These are phyloP conservation scores for Hypomontagnella submonticulosa DNA, from an alignment of 495 filamentous ascomycete genomes.

Conservation along the genomic window DNA sequence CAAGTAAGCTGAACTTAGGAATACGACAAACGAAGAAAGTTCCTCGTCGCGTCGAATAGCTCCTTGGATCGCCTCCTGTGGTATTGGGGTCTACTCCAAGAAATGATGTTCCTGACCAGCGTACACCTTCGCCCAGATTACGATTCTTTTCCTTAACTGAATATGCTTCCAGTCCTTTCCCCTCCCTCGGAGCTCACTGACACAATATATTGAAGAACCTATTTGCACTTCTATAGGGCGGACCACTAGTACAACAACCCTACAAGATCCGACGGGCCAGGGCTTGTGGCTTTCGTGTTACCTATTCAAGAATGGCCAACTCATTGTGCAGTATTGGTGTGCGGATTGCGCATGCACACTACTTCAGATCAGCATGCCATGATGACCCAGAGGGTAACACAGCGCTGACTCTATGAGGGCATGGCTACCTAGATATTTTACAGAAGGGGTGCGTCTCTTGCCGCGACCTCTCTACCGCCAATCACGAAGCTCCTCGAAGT, in stretches of 20 bases:
- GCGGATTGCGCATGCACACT: constrained; percentile 32
- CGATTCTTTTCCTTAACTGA: no score
- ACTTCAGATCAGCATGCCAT: constrained; percentile 34
- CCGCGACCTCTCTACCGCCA: constrained; percentile 30
- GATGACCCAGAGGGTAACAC: constrained; percentile 28
- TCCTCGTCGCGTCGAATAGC: constrained; percentile 9
- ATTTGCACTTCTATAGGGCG: neutral
- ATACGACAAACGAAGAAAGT: constrained; percentile 8
- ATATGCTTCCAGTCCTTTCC: no score
- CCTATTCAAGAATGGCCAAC: constrained; percentile 30
- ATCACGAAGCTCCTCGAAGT: constrained; percentile 23
- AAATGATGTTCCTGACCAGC: no score
- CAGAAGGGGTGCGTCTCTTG: constrained; percentile 22
- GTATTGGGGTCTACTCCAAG: neutral
- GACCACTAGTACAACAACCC: constrained; percentile 36
- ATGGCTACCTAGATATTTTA: neutral
- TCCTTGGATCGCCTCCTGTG: neutral
- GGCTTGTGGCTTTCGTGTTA: constrained; percentile 38
- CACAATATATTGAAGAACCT: constrained; percentile 3
- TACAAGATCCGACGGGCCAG: constrained; percentile 43
- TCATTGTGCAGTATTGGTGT: constrained; percentile 36
- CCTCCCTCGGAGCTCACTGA: no score
- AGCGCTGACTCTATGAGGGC: constrained; percentile 25
- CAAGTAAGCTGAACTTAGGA: constrained; percentile 36
- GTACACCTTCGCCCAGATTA: no score